A percentile compares a stretch with the other conserved stretches of the same genome.
Evolutionary conservation across 805 yeast species (phyloP).

Genomic region (Candida khao-thaluensis): DNA sequence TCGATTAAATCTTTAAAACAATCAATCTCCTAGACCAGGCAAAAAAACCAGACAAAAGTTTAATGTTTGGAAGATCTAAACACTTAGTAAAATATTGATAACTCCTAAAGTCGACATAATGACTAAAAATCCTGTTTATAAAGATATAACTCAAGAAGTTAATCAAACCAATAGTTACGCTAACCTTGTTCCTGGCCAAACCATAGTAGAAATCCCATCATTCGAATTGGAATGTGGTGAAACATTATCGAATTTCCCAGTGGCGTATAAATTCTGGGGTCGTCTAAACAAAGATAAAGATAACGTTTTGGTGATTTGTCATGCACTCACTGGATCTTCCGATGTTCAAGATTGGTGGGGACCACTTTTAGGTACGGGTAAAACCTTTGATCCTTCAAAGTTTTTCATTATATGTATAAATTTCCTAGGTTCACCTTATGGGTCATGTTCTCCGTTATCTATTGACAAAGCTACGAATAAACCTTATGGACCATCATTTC

Average conservation of each 20-base stretch:
- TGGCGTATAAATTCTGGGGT: constrained; percentile 98
- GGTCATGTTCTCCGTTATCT: constrained; percentile 89
- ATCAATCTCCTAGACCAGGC: too few species aligned
- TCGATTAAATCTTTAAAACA: too few species aligned
- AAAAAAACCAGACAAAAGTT: too few species aligned
- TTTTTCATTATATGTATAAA: constrained; percentile 86
- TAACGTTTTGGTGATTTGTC: constrained; percentile 88
- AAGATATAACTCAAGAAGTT: constrained; percentile 45
- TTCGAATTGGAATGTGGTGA: constrained; percentile 83
- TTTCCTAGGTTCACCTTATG: constrained; percentile 95
- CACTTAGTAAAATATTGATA: constrained; percentile 7
- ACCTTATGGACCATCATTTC: constrained; percentile 92
- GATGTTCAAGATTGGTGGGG: constrained; percentile 99
- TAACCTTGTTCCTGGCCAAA: constrained; percentile 71
- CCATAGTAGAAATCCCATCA: constrained; percentile 72
- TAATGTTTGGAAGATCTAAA: too few species aligned
- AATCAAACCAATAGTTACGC: constrained; percentile 63
- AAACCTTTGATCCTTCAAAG: constrained; percentile 87
- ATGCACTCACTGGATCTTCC: constrained; percentile 93
- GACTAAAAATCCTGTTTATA: constrained; percentile 24
- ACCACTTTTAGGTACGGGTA: constrained; percentile 78
- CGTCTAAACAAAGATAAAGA: constrained; percentile 63
- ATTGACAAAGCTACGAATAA: constrained; percentile 72
- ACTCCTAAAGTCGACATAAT: neutral
- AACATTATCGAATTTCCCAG: constrained; percentile 67